Evolutionary conservation across 176 grass and related monocot species (phyloP).

Genomic region (Musa itinerans): DNA sequence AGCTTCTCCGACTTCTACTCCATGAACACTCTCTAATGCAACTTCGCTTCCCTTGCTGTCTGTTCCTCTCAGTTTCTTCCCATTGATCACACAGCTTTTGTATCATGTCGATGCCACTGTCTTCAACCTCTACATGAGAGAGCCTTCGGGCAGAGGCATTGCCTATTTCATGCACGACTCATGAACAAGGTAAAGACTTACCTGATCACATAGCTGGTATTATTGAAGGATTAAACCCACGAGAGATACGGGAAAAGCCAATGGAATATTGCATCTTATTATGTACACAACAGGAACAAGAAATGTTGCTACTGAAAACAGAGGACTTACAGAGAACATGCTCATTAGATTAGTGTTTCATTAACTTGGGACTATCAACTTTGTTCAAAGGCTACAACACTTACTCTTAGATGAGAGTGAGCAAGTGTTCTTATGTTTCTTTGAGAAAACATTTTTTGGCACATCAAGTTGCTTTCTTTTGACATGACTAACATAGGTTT

Average conservation of each 20-base stretch:
- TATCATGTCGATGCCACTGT: not conserved
- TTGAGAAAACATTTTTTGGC: not conserved
- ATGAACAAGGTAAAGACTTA: not conserved
- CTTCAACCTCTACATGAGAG: not conserved
- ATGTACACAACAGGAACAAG: too few relatives aligned
- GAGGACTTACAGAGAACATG: not conserved
- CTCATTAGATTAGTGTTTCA: not conserved
- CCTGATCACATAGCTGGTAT: not conserved
- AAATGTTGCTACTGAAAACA: too few relatives aligned
- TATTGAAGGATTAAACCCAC: too few relatives aligned
- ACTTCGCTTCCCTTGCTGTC: too few relatives aligned
- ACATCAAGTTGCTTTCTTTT: not conserved
- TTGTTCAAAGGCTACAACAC: not conserved
- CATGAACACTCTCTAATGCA: constrained; percentile 1
- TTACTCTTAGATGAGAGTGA: not conserved
- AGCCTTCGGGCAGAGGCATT: not conserved
- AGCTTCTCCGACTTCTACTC: constrained; percentile 45
- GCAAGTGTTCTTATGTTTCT: not conserved
- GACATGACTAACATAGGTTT: not conserved
- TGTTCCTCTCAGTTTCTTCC: not conserved
- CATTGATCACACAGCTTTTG: not conserved
- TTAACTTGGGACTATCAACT: not conserved
- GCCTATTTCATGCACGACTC: not conserved
- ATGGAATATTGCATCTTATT: too few relatives aligned
- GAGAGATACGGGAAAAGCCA: too few relatives aligned